These are phyloP conservation scores for Diacronema lutheri DNA, from an alignment of 78 protist genomes.

Conservation along the genomic window DNA sequence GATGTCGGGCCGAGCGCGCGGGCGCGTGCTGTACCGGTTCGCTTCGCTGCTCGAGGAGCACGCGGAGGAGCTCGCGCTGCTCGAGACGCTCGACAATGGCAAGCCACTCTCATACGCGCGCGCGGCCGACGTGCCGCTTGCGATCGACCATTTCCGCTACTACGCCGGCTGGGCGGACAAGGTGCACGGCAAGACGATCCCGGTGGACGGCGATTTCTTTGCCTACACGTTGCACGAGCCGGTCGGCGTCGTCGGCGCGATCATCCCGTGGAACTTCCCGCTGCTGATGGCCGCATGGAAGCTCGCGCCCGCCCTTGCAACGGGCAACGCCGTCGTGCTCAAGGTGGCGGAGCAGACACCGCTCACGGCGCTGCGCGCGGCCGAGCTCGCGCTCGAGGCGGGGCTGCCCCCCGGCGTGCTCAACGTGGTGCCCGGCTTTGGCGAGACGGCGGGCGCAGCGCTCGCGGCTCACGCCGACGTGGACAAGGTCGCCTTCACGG, in stretches of 20 bases:
- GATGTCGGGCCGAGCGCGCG: slow-evolving; percentile 43
- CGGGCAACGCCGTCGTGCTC: slow-evolving; percentile 80
- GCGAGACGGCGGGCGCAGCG: slow-evolving; percentile 61
- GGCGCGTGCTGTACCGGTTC: slow-evolving; percentile 50
- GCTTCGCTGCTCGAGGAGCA: slow-evolving; percentile 70
- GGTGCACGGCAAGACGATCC: not conserved
- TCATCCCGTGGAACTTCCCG: slow-evolving; percentile 56
- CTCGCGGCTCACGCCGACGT: slow-evolving; percentile 63
- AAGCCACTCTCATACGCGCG: not conserved
- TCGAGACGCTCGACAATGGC: slow-evolving; percentile 41
- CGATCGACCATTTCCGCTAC: slow-evolving; percentile 60
- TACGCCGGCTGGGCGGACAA: slow-evolving; percentile 54
- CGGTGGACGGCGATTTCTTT: not conserved
- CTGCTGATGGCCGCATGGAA: slow-evolving; percentile 43
- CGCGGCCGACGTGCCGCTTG: slow-evolving; percentile 12
- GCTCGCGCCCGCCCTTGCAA: slow-evolving; percentile 84
- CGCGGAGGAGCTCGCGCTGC: not conserved
- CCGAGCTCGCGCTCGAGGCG: slow-evolving; percentile 69
- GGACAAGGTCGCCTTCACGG: slow-evolving; percentile 85
- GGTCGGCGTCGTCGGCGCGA: not conserved
- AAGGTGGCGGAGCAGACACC: slow-evolving; percentile 88
- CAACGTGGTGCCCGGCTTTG: slow-evolving; percentile 75
- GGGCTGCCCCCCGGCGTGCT: slow-evolving; percentile 90
- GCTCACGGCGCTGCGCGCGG: slow-evolving; percentile 70
- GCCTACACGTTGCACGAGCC: not conserved